These are phyloP conservation scores for Aspergillus coremiiformis DNA, from an alignment of 495 filamentous ascomycete species.

Conservation along the genomic window DNA sequence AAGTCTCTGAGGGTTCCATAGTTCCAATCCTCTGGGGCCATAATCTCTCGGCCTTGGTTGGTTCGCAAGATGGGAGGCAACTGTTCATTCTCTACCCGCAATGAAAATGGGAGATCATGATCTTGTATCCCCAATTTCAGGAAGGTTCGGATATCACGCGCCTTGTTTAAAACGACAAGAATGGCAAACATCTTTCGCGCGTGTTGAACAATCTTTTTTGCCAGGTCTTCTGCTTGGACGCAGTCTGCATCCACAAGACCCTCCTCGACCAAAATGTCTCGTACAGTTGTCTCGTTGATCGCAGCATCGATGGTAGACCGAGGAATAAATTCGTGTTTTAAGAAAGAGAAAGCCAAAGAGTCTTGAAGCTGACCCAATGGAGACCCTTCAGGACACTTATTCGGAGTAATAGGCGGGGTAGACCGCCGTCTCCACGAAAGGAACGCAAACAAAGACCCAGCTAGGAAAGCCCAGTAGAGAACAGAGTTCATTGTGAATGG, in stretches of 20 bases:
- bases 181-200: neutral
- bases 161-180: neutral
- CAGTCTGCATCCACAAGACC: neutral
- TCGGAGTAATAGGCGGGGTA: too few relatives aligned
- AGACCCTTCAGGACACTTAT: too few relatives aligned
- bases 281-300: neutral
- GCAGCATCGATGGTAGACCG: neutral
- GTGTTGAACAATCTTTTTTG: neutral
- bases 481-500: too few relatives aligned
- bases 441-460: too few relatives aligned
- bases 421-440: too few relatives aligned
- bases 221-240: neutral
- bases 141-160: neutral
- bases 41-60: neutral
- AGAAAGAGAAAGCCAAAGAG: too few relatives aligned
- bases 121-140: neutral
- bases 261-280: neutral
- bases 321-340: neutral
- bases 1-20: neutral
- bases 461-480: too few relatives aligned
- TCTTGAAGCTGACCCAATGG: too few relatives aligned
- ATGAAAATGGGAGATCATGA: neutral
- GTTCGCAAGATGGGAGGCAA: neutral
- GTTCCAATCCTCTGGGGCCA: neutral
- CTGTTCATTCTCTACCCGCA: neutral